Conservation (phyloP, 169 alveolate genomes). For the Plasmodium knowlesi region DNA sequence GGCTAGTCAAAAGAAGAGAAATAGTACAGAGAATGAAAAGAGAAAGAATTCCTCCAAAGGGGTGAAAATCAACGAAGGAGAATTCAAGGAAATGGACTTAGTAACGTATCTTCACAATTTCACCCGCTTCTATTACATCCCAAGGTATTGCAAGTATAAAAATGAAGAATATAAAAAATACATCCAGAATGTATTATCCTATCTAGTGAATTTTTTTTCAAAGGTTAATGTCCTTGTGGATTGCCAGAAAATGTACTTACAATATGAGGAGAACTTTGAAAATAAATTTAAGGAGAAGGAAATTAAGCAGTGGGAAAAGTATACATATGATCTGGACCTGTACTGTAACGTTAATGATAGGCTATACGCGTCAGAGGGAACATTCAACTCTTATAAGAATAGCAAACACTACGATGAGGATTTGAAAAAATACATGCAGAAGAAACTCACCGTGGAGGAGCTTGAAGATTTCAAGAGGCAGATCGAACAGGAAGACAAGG, state of each 20-base stretch:
- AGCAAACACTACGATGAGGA: conserved; percentile 89
- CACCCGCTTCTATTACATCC: conserved; percentile 83
- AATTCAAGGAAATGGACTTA: conserved; percentile 85
- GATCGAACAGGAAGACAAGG: conserved; percentile 79
- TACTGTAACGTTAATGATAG: conserved; percentile 85
- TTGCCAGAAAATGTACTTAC: conserved; percentile 69
- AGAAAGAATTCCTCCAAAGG: not conserved
- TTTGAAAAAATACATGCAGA: conserved; percentile 91
- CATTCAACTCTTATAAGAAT: conserved; percentile 85
- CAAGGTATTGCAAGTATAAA: conserved; percentile 88
- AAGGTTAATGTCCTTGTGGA: conserved; percentile 84
- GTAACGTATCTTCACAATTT: conserved; percentile 82
- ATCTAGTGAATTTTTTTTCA: conserved; percentile 80
- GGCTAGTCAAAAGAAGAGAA: conserved; percentile 42
- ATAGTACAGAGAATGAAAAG: not conserved
- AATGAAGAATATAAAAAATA: conserved; percentile 81
- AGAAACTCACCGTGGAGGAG: conserved; percentile 79
- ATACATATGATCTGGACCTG: conserved; percentile 80
- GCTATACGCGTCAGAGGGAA: conserved; percentile 88
- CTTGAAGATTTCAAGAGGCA: conserved; percentile 78
- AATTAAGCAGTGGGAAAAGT: conserved; percentile 84
- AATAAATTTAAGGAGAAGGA: conserved; percentile 77
- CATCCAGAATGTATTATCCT: conserved; percentile 74
- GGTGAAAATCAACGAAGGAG: conserved; percentile 43
- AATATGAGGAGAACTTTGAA: conserved; percentile 83